Base-by-base conservation (phyloP, 176 grass and related monocot genomes). In the Puya raimondii region DNA sequence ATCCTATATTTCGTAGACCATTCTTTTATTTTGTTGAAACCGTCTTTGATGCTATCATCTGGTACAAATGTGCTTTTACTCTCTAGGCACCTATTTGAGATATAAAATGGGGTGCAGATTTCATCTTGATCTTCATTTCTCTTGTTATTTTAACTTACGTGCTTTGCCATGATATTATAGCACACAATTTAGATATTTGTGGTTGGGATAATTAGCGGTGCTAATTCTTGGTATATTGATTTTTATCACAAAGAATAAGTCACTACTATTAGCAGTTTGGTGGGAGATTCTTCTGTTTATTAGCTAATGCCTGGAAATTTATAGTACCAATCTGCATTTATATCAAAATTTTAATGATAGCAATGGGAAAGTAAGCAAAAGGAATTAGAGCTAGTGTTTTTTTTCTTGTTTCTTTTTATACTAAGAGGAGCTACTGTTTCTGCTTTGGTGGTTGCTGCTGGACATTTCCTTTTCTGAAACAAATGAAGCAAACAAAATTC, bases 11-110 rank as follows among this genome's bases (percentile, higher is more conserved):
- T 72, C 70, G 6, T 56, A 17, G 54, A 17, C 79, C 17, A 23
- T 61, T 67, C 66, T 63, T 74, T 23, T 77, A 70, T 63, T 51
- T 26, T 58, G 72, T 73, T 73, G 33, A 70, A 12, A 52, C 51
- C 57, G 57, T 57, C 66, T 15, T 51, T 64, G 16, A 18, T 9
- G 10, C 16, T n/a, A 59, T 59, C 10, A 9, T 9, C n/a, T 59
- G 16, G 15, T 42, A 42, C 33, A 42, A 42, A 42, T 42, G 33
- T 17, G n/a, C 10, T 59, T 16, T 59, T 59, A 59, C 54, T 59
- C n/a, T 17, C 33, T 42, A 42, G 33, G 33, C 33, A 42, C 33
- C 33, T 7, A 42, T 42, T 42, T 7, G 33, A 42, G 33, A 42
- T 8, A 42, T 42, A 42, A 42, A 42, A 42, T 42, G 33, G 4